These are phyloP conservation scores for Volutella citrinella DNA, from an alignment of 2,329 filamentous ascomycete genomes.

Conservation along the genomic window DNA sequence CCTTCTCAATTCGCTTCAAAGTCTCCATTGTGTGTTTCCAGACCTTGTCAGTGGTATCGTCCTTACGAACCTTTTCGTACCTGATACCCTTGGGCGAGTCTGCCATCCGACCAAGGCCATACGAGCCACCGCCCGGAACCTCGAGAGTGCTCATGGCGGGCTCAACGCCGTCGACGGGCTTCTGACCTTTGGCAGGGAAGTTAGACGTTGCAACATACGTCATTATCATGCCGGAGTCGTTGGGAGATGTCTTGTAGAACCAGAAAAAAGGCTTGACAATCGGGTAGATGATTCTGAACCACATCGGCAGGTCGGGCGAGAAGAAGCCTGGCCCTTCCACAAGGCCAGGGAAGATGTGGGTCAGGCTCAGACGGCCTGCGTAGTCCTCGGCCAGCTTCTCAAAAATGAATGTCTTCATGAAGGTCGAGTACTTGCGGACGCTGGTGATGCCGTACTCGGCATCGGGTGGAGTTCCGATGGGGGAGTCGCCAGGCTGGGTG, in stretches of 20 bases:
- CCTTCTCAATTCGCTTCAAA: constrained; percentile 5
- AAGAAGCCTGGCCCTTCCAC: constrained; percentile 8
- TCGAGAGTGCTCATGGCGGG: constrained; percentile 1
- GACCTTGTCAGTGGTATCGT: constrained; percentile 2
- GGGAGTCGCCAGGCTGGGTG: constrained; percentile 5
- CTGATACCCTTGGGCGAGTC: constrained; percentile 1
- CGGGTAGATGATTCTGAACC: constrained; percentile 7
- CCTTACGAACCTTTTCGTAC: constrained; percentile 9
- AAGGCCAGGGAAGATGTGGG: constrained; percentile 8
- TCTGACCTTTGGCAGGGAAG: constrained; percentile 8
- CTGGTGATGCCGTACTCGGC: constrained; percentile 6
- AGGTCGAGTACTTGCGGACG: constrained; percentile 7
- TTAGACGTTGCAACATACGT: constrained; percentile 7
- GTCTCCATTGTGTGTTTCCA: constrained; percentile 10
- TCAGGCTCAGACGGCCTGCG: constrained; percentile 6
- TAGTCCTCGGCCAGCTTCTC: constrained; percentile 6
- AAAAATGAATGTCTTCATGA: constrained; percentile 11
- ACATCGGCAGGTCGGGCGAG: constrained; percentile 3
- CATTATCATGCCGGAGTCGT: constrained; percentile 5
- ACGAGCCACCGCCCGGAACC: constrained; percentile 5
- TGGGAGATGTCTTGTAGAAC: constrained; percentile 6
- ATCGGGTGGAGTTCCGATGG: constrained; percentile 5
- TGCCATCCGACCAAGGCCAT: constrained; percentile 5
- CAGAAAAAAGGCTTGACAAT: constrained; percentile 3
- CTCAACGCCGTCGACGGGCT: background rate